phyloP scores from a whole-genome alignment of 805 yeast species.

The Pichia eremophila region DNA sequence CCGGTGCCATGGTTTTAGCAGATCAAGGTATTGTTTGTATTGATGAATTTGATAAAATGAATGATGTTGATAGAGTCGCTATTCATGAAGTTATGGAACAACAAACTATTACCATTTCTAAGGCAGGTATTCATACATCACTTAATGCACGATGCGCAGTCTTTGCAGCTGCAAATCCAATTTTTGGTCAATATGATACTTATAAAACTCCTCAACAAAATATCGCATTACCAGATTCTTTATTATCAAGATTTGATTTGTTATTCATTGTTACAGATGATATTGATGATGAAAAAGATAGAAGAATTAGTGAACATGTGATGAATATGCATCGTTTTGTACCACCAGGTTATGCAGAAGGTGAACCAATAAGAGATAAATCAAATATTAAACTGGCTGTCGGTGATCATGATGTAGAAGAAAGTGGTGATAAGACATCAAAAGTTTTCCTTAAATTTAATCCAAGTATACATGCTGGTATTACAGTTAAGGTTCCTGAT shows the following conservation, averaged over 20 bases:
- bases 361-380: conserved; percentile 85
- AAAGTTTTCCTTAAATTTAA: conserved; percentile 80
- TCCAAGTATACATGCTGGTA: conserved; percentile 51
- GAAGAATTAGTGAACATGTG: conserved; percentile 89
- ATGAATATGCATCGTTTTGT: conserved; percentile 84
- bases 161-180: conserved; percentile 96
- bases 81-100: conserved; percentile 99
- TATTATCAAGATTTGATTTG: conserved; percentile 92
- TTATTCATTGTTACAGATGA: conserved; percentile 95
- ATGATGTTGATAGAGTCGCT: conserved; percentile 92
- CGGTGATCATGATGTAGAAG: conserved; percentile 51
- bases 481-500: conserved; percentile 16
- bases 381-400: conserved; percentile 66
- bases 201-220: conserved; percentile 94
- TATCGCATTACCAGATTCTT: conserved; percentile 93
- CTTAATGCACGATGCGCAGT: conserved; percentile 95
- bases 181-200: conserved; percentile 91
- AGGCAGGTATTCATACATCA: conserved; percentile 96
- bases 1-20: conserved; percentile 98
- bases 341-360: conserved; percentile 83
- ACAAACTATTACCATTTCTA: conserved; percentile 95
- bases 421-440: conserved; percentile 37
- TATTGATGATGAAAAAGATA: conserved; percentile 72
- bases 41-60: conserved; percentile 98
- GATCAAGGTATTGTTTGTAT: conserved; percentile 97